Conservation (phyloP, 805 yeast species). For the Komagataella phaffii region DNA sequence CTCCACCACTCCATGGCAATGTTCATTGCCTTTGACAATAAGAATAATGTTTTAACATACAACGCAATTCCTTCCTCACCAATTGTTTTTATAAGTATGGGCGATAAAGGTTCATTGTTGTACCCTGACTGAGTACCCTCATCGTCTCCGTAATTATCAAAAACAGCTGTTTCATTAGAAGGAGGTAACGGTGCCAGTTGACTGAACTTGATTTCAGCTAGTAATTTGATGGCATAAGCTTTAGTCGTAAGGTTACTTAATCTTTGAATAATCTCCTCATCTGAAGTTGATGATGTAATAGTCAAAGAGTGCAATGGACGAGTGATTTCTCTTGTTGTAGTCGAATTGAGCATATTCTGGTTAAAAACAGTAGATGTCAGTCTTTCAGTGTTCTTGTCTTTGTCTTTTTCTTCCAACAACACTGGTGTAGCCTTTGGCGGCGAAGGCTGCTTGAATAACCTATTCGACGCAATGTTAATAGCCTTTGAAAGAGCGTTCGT, state of each 20-base stretch:
- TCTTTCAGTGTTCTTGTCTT: neutral
- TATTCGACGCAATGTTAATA: slow-evolving; percentile 67
- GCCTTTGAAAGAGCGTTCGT: slow-evolving; percentile 85
- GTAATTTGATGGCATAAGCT: slow-evolving; percentile 77
- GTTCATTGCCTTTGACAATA: slow-evolving; percentile 78
- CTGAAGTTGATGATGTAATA: slow-evolving; percentile 18
- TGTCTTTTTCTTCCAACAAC: neutral
- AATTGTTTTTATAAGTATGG: slow-evolving; percentile 38
- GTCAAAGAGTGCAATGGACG: neutral
- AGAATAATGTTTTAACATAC: slow-evolving; percentile 71
- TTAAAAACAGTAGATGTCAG: neutral
- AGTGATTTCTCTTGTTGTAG: neutral
- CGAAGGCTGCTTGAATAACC: slow-evolving; percentile 51
- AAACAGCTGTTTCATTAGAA: slow-evolving; percentile 14
- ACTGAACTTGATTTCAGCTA: slow-evolving; percentile 82
- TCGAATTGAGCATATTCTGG: neutral
- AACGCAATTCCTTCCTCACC: slow-evolving; percentile 81
- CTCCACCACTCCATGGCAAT: slow-evolving; percentile 89
- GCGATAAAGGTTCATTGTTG: slow-evolving; percentile 35
- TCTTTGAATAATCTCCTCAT: slow-evolving; percentile 26
- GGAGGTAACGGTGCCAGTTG: slow-evolving; percentile 74
- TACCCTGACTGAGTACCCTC: slow-evolving; percentile 14
- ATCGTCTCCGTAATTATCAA: slow-evolving; percentile 6
- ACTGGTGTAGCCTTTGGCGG: neutral
- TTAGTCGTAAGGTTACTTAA: slow-evolving; percentile 76